A percentile compares a stretch with the other conserved stretches of the same genome.
Evolutionary conservation across 768 basidiomycete genomes (phyloP).

Genomic region (Dentipellis sp.): DNA sequence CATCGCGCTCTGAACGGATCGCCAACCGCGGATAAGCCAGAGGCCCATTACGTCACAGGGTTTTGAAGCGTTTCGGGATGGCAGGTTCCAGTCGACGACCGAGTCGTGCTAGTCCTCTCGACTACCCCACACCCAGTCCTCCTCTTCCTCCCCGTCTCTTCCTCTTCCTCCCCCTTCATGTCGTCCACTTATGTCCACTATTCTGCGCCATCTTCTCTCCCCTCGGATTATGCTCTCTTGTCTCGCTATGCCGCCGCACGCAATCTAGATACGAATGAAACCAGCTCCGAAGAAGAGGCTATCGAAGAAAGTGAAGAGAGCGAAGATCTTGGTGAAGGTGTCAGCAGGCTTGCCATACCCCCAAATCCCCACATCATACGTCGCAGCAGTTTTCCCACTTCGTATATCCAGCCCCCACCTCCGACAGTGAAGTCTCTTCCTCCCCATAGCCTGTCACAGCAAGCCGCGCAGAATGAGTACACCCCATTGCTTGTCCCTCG

Average conservation of each 20-base stretch:
- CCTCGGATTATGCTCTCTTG: conserved; percentile 57
- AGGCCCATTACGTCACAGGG: too few species aligned
- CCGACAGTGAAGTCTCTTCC: conserved; percentile 21
- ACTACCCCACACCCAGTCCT: too few species aligned
- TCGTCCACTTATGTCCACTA: conserved; percentile 39
- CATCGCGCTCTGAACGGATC: too few species aligned
- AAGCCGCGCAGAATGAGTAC: conserved; percentile 16
- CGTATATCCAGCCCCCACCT: conserved; percentile 28
- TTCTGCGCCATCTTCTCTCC: conserved; percentile 44
- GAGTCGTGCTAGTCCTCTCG: too few species aligned
- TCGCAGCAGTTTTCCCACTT: conserved; percentile 24
- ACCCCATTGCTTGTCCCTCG: conserved; percentile 34
- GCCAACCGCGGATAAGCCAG: too few species aligned
- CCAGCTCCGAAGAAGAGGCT: conserved; percentile 11
- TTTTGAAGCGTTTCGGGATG: too few species aligned
- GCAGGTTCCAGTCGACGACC: too few species aligned
- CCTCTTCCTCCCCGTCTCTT: too few species aligned
- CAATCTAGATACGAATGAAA: conserved; percentile 4
- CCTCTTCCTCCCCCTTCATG: conserved; percentile 13
- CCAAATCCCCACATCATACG: conserved; percentile 3
- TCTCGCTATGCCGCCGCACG: conserved; percentile 34
- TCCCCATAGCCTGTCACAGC: conserved; percentile 18
- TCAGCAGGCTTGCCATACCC: not conserved
- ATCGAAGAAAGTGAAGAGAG: conserved; percentile 8
- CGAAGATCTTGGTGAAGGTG: conserved; percentile 1